Base-by-base conservation (phyloP, 306 rosid genomes). In the Ochetophila trinervis region DNA sequence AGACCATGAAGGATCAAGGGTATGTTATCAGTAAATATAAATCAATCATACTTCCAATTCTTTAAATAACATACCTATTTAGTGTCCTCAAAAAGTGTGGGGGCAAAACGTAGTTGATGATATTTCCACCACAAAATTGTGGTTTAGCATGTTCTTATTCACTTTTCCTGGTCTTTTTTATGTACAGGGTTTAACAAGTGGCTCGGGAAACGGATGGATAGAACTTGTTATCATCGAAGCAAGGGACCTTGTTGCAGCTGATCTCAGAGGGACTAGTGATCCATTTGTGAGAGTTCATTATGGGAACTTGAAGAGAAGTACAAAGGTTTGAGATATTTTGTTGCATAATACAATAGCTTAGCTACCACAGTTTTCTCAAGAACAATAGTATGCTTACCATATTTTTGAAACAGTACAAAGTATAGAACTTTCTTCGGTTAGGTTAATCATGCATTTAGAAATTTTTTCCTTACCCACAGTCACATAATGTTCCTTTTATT, bases 261-360 rank as follows among this genome's bases (percentile, higher is more conserved):
- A 94, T 81, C 78, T 94, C 66, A 81, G 99, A 83, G 99, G 99
- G 64, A 94, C 99, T 50, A 94, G 99, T 69, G 99, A 94, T 80
- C 99, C 99, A 3, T 94, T 78, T 48, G 99, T 94, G 68, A 84
- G 94, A 79, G 97, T 90, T 32, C 90, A 90, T 4, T 90, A 90
- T 36, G 99, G 99, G 67, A 80, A 61, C 72, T 62, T 86, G 68
- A 94, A 88, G 96, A 90, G 66, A 86, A 83, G 68, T 71, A 94
- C 97, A 23, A 94, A 94, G 99, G 99, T 94, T 72, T 17, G 74
- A 65, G 70, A 53, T 47, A 37, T 74, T 48, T 52, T 66, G 62
- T 65, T 18, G 18, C 60, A 34, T 60, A 16, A 57, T 36, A 18
- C 6, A 34, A 45, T 22, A 20, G 12, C 35, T 12, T 15, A 8